Conservation (phyloP, 2,329 filamentous ascomycete species). For the Hypocrella siamensis region DNA sequence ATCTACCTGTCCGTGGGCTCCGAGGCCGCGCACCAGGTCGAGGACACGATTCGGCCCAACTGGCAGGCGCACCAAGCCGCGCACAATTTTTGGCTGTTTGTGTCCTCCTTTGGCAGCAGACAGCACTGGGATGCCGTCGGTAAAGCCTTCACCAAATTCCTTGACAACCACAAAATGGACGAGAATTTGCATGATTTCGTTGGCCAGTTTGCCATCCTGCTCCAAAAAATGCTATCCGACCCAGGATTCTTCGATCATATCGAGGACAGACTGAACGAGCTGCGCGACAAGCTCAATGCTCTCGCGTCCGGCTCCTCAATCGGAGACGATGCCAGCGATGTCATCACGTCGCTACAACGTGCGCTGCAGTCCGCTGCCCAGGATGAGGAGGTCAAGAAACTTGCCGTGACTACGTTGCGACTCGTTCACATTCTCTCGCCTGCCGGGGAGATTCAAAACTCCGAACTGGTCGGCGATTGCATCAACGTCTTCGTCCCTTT, state of each 20-base stretch:
- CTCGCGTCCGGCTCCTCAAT: slow-evolving; percentile 53
- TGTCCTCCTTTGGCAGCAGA: slow-evolving; percentile 64
- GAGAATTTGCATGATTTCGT: slow-evolving; percentile 71
- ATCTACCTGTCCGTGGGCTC: slow-evolving; percentile 61
- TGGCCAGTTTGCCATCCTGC: slow-evolving; percentile 52
- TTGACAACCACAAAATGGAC: slow-evolving; percentile 61
- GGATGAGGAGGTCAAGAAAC: slow-evolving; percentile 56
- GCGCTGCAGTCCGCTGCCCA: slow-evolving; percentile 54
- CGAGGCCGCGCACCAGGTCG: slow-evolving; percentile 47
- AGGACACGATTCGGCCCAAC: slow-evolving; percentile 60
- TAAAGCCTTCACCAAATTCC: slow-evolving; percentile 48
- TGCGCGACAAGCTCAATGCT: slow-evolving; percentile 42
- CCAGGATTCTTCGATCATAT: slow-evolving; percentile 72
- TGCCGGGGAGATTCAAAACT: slow-evolving; percentile 45
- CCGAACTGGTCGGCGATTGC: slow-evolving; percentile 57
- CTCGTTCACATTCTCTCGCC: slow-evolving; percentile 58
- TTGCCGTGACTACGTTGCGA: slow-evolving; percentile 50
- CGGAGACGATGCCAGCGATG: slow-evolving; percentile 53
- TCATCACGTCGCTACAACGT: slow-evolving; percentile 52
- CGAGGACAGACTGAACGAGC: slow-evolving; percentile 34
- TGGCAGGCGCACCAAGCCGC: slow-evolving; percentile 59
- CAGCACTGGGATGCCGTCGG: slow-evolving; percentile 65
- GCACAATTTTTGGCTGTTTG: slow-evolving; percentile 63
- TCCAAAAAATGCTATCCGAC: slow-evolving; percentile 72
- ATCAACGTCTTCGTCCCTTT: slow-evolving; percentile 71